phyloP scores from a whole-genome alignment of 1,284 basidiomycete genomes.

The Leccinum angustisporum region DNA sequence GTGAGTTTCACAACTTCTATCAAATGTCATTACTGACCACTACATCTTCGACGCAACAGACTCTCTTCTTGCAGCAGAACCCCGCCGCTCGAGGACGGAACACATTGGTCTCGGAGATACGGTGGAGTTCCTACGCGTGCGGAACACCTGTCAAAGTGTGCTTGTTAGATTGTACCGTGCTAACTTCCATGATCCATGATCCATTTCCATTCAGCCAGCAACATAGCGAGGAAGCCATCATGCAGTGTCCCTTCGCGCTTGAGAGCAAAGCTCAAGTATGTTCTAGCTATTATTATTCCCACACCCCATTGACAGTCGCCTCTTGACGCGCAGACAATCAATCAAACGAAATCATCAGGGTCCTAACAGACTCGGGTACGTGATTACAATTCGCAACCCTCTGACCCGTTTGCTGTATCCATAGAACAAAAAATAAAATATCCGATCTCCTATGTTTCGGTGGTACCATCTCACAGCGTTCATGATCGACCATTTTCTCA shows the following conservation, averaged over 20 bases:
- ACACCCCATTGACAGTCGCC: background rate
- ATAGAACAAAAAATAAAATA: conserved; percentile 59
- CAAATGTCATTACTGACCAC: background rate
- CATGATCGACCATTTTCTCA: no score
- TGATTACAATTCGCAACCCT: background rate
- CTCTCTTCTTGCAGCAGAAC: conserved; percentile 11
- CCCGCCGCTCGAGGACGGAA: background rate
- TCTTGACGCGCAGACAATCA: background rate
- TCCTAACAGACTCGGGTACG: background rate
- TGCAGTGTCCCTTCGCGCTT: background rate
- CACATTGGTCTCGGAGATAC: conserved; percentile 15
- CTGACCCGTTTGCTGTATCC: background rate
- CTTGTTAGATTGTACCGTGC: background rate
- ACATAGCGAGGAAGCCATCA: background rate
- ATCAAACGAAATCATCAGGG: background rate
- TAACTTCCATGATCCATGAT: background rate
- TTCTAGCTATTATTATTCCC: background rate
- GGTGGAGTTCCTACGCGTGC: background rate
- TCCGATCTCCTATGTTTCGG: no score
- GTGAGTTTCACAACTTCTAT: background rate
- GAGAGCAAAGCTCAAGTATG: background rate
- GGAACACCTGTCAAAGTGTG: background rate
- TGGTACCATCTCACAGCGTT: no score
- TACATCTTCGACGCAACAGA: background rate
- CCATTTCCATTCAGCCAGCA: background rate